Conservation (phyloP, 116 monocot genomes). For the Dioscorea cayenensis region DNA sequence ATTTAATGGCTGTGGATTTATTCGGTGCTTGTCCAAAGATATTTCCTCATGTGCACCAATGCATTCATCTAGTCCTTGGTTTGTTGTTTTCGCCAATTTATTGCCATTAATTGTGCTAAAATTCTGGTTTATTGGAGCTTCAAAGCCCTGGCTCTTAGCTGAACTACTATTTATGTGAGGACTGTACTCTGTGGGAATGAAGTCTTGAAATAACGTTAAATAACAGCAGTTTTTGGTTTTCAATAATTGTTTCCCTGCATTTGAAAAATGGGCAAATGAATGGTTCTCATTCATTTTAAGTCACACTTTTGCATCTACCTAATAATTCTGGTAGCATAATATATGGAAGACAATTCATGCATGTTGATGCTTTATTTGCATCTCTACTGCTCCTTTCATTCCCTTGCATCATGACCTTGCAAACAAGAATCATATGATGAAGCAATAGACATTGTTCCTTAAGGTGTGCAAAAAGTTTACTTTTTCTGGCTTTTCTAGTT, state of each 20-base stretch:
- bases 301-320: neutral
- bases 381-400: neutral
- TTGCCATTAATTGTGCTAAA: too few species aligned
- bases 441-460: too few species aligned
- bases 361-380: neutral
- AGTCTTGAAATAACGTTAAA: too few species aligned
- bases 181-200: neutral
- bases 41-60: too few species aligned
- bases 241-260: neutral
- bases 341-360: too few species aligned
- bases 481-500: neutral
- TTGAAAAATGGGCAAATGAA: neutral
- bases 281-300: neutral
- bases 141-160: neutral
- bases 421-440: neutral
- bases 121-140: neutral
- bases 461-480: neutral
- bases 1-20: too few species aligned
- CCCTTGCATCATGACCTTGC: neutral
- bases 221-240: neutral
- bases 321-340: neutral
- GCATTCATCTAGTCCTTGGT: too few species aligned
- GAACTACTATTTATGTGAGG: neutral
- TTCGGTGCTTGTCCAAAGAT: too few species aligned
- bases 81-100: too few species aligned